These are phyloP conservation scores for Chrysanthemum makinoi DNA, from an alignment of 129 eudicot genomes.

Conservation along the genomic window DNA sequence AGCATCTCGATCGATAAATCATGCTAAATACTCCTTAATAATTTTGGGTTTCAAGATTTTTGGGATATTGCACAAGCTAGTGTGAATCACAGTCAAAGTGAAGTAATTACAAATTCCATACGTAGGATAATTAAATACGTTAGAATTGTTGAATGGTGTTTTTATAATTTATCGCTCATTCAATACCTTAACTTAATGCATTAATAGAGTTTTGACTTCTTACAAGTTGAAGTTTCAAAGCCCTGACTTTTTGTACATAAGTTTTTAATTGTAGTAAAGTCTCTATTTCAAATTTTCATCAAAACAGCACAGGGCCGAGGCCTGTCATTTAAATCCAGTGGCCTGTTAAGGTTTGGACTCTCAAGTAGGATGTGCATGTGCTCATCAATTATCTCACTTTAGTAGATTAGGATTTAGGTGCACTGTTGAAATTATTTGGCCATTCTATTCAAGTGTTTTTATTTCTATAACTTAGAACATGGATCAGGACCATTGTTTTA, in stretches of 20 bases:
- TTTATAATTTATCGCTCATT: conserved; percentile 6
- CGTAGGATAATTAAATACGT: conserved; percentile 7
- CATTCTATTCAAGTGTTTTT: too few relatives aligned
- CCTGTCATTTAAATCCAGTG: neutral
- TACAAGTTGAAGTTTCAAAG: conserved; percentile 20
- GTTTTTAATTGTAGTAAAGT: neutral
- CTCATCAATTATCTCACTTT: too few relatives aligned
- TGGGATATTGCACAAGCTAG: neutral
- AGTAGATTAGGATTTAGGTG: too few relatives aligned
- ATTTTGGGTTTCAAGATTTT: too few relatives aligned
- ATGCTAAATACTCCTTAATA: too few relatives aligned
- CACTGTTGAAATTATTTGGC: too few relatives aligned
- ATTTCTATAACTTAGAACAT: too few relatives aligned
- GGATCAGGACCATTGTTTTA: too few relatives aligned
- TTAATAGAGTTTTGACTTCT: conserved; percentile 18
- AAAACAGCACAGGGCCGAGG: neutral
- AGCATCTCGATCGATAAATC: neutral
- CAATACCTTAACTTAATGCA: conserved; percentile 17
- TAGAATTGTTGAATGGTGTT: neutral
- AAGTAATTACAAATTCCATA: neutral
- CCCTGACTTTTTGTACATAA: neutral
- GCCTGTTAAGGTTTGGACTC: neutral
- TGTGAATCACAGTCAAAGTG: neutral
- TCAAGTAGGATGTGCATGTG: neutral
- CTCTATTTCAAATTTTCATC: too few relatives aligned